Evolutionary conservation across 1,139 yeast species (phyloP).

Genomic region (Citeromyces siamensis): DNA sequence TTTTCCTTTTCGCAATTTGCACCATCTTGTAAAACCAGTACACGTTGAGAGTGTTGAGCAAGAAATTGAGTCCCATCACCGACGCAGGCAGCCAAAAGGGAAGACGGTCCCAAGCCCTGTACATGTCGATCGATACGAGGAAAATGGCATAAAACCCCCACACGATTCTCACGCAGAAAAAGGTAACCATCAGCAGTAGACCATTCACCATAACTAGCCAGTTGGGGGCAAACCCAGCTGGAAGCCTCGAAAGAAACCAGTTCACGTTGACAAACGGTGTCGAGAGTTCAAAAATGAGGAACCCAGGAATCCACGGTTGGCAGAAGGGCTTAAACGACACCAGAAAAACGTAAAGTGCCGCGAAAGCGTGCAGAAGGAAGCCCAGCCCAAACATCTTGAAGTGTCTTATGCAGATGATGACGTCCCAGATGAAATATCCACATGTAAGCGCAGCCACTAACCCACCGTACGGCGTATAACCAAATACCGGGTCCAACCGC

Average conservation of each 20-base stretch:
- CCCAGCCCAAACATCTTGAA: constrained; percentile 36
- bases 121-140: constrained; percentile 26
- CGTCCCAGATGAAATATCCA: constrained; percentile 48
- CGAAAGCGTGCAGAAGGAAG: constrained; percentile 40
- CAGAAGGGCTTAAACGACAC: constrained; percentile 31
- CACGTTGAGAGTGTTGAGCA: constrained; percentile 34
- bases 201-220: constrained; percentile 33
- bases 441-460: constrained; percentile 31
- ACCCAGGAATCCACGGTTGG: constrained; percentile 40
- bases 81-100: constrained; percentile 15
- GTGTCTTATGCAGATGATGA: constrained; percentile 30
- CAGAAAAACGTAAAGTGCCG: constrained; percentile 37
- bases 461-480: constrained; percentile 36
- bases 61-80: constrained; percentile 27
- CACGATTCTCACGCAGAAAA: constrained; percentile 36
- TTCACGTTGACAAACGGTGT: constrained; percentile 50
- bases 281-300: constrained; percentile 39
- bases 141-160: constrained; percentile 47
- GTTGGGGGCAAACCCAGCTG: constrained; percentile 31
- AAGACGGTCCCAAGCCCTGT: constrained; percentile 20
- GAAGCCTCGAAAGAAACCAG: constrained; percentile 44
- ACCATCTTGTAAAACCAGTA: constrained; percentile 47
- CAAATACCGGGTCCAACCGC: constrained; percentile 28
- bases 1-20: constrained; percentile 30
- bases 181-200: constrained; percentile 27